Evolutionary conservation across 441 rosid species (phyloP).

Genomic region (Pelargonium cotyledonis): DNA sequence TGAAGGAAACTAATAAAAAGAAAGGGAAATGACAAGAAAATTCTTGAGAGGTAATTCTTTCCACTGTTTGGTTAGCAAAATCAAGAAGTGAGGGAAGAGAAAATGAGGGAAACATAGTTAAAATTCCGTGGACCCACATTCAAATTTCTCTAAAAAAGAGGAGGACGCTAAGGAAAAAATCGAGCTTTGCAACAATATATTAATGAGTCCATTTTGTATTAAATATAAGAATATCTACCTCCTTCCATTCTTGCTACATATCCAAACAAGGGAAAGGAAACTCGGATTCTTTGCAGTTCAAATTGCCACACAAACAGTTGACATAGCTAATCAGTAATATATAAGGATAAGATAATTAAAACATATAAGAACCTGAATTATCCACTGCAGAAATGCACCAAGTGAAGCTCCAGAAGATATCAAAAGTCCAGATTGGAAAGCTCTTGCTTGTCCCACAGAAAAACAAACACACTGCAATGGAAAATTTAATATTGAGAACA

Average conservation of each 20-base stretch:
- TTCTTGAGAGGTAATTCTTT: too few relatives aligned
- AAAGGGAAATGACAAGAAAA: not conserved
- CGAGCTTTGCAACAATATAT: too few relatives aligned
- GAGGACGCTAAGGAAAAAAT: too few relatives aligned
- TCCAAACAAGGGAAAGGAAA: not conserved
- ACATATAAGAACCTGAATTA: conserved; percentile 4
- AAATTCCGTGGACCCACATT: too few relatives aligned
- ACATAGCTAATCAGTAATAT: not conserved
- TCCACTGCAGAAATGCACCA: conserved; percentile 8
- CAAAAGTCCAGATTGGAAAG: not conserved
- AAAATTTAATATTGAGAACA: not conserved
- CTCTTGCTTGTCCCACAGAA: conserved; percentile 1
- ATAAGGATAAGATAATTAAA: not conserved
- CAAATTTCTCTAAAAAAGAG: too few relatives aligned
- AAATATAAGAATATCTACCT: too few relatives aligned
- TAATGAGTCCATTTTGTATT: too few relatives aligned
- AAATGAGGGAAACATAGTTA: too few relatives aligned
- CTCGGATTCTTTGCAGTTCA: not conserved
- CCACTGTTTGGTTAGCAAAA: too few relatives aligned
- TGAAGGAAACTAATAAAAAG: not conserved
- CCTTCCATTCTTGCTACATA: too few relatives aligned
- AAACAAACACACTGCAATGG: conserved; percentile 1
- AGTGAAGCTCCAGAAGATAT: conserved; percentile 2
- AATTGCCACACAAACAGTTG: not conserved
- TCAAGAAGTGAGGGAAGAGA: too few relatives aligned